Evolutionary conservation across 2,329 filamentous ascomycete species (phyloP).

Genomic region (Colletotrichum sp.): DNA sequence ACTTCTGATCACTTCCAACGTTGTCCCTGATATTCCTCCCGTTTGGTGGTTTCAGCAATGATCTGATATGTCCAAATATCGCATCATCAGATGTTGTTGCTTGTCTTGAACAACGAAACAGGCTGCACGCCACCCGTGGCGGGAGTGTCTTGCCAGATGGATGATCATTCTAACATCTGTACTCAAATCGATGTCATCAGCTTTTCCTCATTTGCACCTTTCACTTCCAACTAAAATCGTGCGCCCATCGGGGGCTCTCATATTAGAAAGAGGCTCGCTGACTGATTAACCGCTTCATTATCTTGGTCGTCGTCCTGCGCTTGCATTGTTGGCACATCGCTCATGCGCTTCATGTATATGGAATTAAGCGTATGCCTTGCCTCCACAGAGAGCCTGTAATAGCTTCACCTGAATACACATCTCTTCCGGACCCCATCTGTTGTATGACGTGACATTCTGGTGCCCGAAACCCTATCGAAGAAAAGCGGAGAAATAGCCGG

Average conservation of each 20-base stretch:
- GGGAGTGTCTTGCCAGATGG: neutral
- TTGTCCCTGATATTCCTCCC: neutral
- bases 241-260: too few relatives aligned
- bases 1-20: neutral
- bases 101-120: neutral
- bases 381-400: neutral
- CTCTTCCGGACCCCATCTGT: neutral
- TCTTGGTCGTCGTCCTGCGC: neutral
- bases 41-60: neutral
- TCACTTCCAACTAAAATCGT: too few relatives aligned
- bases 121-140: neutral
- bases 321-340: neutral
- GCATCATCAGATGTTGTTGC: neutral
- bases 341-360: neutral
- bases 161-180: neutral
- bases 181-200: neutral
- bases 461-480: neutral
- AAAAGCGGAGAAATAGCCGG: neutral
- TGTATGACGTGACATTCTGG: neutral
- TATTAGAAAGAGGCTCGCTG: neutral
- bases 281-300: neutral
- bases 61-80: neutral
- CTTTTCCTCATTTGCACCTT: too few relatives aligned
- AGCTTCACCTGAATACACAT: neutral
- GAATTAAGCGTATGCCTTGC: neutral